A percentile compares a stretch with the other conserved stretches of the same genome.
Evolutionary conservation across 345 rosid species (phyloP).

Genomic region (Sonneratia caseolaris): DNA sequence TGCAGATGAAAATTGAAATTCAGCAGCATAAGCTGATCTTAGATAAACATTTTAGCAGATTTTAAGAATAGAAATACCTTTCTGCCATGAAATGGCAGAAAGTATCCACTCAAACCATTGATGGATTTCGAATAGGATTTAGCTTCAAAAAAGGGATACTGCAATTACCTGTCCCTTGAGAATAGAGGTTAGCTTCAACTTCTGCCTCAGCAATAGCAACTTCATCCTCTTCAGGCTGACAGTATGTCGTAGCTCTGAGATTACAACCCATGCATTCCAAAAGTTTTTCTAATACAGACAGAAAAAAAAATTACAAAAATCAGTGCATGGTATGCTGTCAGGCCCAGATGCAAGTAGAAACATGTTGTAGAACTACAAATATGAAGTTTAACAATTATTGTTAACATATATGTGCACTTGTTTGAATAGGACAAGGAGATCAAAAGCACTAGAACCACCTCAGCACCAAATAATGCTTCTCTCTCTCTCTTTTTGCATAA

Average conservation of each 20-base stretch:
- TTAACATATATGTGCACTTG: no score
- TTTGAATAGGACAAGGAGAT: no score
- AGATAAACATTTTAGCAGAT: background rate
- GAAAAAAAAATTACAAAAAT: background rate
- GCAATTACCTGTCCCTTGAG: constrained; percentile 74
- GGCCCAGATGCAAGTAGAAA: background rate
- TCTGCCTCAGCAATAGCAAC: constrained; percentile 67
- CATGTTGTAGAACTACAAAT: no score
- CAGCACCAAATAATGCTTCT: no score
- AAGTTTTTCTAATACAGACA: constrained; percentile 50
- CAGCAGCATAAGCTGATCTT: background rate
- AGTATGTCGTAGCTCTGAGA: constrained; percentile 69
- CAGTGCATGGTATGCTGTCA: background rate
- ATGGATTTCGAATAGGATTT: constrained; percentile 3
- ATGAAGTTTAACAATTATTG: no score
- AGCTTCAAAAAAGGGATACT: constrained; percentile 6
- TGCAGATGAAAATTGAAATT: background rate
- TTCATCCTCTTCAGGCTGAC: constrained; percentile 77
- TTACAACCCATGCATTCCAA: constrained; percentile 86
- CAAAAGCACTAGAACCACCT: no score
- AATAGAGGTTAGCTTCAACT: constrained; percentile 75
- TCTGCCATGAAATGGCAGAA: background rate
- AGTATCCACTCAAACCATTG: background rate
- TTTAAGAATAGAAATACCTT: background rate
- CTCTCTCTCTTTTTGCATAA: no score